These are phyloP conservation scores for Chrysosphaeria jannelii DNA, from an alignment of 2,329 filamentous ascomycete genomes.

Conservation along the genomic window DNA sequence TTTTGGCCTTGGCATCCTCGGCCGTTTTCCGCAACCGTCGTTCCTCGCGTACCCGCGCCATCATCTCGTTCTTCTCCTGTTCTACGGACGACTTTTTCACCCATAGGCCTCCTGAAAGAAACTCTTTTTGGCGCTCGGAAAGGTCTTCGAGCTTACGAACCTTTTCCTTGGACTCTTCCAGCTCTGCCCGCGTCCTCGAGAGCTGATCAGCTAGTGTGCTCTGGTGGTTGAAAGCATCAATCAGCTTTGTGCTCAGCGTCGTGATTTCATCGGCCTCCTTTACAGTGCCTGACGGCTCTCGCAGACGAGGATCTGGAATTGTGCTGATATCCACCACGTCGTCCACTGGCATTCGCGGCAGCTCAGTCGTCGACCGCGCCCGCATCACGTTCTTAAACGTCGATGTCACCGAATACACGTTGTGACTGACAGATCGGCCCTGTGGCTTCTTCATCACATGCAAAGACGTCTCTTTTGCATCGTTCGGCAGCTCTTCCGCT, in stretches of 20 bases:
- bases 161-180: conserved; percentile 39
- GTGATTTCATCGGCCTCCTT: conserved; percentile 40
- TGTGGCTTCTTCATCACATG: no score
- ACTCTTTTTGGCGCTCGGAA: conserved; percentile 37
- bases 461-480: no score
- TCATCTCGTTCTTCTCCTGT: conserved; percentile 30
- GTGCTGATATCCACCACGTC: conserved; percentile 35
- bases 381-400: no score
- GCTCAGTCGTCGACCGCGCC: no score
- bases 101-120: conserved; percentile 44
- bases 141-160: conserved; percentile 35
- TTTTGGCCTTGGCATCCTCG: conserved; percentile 58
- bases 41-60: conserved; percentile 31
- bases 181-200: conserved; percentile 51
- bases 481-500: no score
- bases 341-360: background rate
- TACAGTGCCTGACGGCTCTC: conserved; percentile 5
- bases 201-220: conserved; percentile 74
- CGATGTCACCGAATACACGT: no score
- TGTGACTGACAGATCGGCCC: no score
- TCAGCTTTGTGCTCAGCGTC: conserved; percentile 74
- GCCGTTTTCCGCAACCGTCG: conserved; percentile 28
- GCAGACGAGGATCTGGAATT: conserved; percentile 30
- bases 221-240: conserved; percentile 92
- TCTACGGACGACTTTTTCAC: conserved; percentile 49